Percentiles rank a stretch among this genome's conserved stretches.
Evolutionary conservation across 306 rosid genomes (phyloP).

Genomic region (Cicer yamashitae): DNA sequence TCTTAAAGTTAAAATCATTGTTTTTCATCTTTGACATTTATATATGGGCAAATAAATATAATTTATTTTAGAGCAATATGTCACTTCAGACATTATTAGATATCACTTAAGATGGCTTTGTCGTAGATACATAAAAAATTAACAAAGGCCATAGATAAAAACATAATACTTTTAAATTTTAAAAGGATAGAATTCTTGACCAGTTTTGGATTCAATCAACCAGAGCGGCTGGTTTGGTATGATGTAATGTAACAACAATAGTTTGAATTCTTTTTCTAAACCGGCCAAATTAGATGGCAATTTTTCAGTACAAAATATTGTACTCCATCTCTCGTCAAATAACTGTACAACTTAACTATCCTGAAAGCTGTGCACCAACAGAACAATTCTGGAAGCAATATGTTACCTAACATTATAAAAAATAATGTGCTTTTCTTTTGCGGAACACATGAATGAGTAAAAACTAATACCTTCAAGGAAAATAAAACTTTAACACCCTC

Average conservation of each 20-base stretch:
- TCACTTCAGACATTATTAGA: too few relatives aligned
- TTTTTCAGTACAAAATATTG: constrained; percentile 44
- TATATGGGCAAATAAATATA: too few relatives aligned
- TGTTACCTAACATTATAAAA: constrained; percentile 39
- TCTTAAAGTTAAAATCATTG: too few relatives aligned
- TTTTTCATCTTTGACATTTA: too few relatives aligned
- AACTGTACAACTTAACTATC: constrained; percentile 41
- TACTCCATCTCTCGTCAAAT: constrained; percentile 51
- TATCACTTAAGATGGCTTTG: too few relatives aligned
- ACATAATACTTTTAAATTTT: too few relatives aligned
- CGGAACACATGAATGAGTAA: constrained; percentile 11
- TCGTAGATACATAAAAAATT: too few relatives aligned
- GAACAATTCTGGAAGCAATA: constrained; percentile 32
- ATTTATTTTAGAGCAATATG: too few relatives aligned
- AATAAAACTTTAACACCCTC: not conserved
- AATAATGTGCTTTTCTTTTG: constrained; percentile 13
- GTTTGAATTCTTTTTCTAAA: constrained; percentile 17
- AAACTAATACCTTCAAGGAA: constrained; percentile 14
- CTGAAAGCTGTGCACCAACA: constrained; percentile 56
- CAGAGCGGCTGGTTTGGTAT: not conserved
- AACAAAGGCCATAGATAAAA: too few relatives aligned
- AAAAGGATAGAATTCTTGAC: not conserved
- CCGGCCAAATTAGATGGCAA: constrained; percentile 14
- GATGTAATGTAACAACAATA: not conserved
- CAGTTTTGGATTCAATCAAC: not conserved